Evolutionary conservation across 2,329 filamentous ascomycete species (phyloP), one percentile per base, ranked within the genome.

Genomic region (Pseudogymnoascus sp.): DNA sequence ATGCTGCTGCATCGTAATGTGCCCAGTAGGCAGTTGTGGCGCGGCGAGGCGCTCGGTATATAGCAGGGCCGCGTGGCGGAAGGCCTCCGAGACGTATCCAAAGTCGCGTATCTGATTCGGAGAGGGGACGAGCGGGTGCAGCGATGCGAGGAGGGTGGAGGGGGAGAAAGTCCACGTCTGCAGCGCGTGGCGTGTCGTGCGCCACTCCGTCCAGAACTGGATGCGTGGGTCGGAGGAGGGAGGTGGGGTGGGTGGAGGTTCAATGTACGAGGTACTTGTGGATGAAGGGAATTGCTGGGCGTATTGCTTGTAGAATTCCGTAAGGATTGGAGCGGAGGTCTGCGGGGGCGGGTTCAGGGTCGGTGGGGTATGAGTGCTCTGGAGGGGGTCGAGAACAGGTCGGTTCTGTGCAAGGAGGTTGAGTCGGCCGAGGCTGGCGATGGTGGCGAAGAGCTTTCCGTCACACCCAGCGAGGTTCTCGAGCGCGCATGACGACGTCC

Each of bases 391-490:
- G 78, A 69, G 82, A 3, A 86, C 83, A 0, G 80, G 78, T 0
- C 84, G 81, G 66, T 84, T 80, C 72, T 96, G 91, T 35, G 90
- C 91, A 28, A 97, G 81, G 12, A 96, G 79, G 72, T 96, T 96
- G 19, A 97, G 79, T 40, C 91, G 86, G 24, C 92, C 91, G 2
- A 97, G 85, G 72, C 89, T 88, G 68, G 89, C 88, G 68, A 97
- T 89, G 5, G 91, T 86, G 75, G 89, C 91, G 83, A 97, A 97
- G 1, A 97, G 82, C 64, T 89, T 84, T 6, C 90, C 85, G 72
- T 97, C 92, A 72, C 93, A 96, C 40, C 93, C 93, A 2, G 92
- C 88, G 60, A 96, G 81, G 72, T 96, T 95, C 76, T 96, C 93
- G 3, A 84, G 73, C 43, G 79, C 78, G 14, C 79, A 75, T 41